Evolutionary conservation across 257 asterid genomes (phyloP).

Genomic region (Nicotiana obtusifolia): DNA sequence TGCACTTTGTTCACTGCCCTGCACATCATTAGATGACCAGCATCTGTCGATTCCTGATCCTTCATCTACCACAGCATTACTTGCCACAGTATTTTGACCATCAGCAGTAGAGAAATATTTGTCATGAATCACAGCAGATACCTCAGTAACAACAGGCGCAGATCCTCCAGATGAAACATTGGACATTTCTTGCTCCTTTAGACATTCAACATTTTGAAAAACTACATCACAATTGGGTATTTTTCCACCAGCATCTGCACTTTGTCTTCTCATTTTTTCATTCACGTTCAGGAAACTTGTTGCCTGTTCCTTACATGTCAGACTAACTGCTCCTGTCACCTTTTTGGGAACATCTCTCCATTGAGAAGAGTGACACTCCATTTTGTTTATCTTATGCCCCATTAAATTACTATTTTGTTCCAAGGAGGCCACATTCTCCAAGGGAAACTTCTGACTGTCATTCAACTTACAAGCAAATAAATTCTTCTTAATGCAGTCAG

Average conservation of each 20-base stretch:
- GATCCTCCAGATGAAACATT: conserved; percentile 46
- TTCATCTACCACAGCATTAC: conserved; percentile 37
- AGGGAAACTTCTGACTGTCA: conserved; percentile 12
- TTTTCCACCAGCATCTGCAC: conserved; percentile 25
- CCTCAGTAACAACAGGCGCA: conserved; percentile 44
- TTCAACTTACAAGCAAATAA: conserved; percentile 23
- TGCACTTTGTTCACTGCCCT: conserved; percentile 32
- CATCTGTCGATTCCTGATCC: conserved; percentile 45
- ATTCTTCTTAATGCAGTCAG: conserved; percentile 22
- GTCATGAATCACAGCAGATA: conserved; percentile 34
- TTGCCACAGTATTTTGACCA: conserved; percentile 23
- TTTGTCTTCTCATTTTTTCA: conserved; percentile 14
- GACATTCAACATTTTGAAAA: conserved; percentile 22
- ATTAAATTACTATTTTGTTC: conserved; percentile 15
- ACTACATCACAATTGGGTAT: conserved; percentile 22
- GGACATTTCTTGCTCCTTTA: conserved; percentile 40
- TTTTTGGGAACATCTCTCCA: conserved; percentile 58
- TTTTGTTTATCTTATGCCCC: conserved; percentile 19
- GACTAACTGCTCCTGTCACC: conserved; percentile 18
- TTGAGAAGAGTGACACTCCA: conserved; percentile 34
- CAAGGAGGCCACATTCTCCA: conserved; percentile 26
- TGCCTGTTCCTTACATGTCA: conserved; percentile 24
- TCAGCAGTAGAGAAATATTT: conserved; percentile 33
- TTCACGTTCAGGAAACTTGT: conserved; percentile 10
- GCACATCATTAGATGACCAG: conserved; percentile 44